Conservation (phyloP, 108 stramenopile species). For the Conticribra weissflogii region DNA sequence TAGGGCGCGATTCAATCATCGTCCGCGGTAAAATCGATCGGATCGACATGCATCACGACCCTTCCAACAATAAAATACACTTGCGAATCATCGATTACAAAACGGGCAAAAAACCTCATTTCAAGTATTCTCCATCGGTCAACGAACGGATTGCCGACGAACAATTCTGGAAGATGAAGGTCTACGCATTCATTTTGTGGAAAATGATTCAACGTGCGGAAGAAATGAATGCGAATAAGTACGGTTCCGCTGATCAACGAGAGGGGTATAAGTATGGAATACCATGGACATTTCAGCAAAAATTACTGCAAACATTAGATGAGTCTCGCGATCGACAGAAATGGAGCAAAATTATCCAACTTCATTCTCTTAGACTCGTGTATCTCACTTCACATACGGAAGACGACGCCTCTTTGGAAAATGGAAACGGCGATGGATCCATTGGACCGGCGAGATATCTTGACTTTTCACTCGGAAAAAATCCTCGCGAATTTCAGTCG, state of each 20-base stretch:
- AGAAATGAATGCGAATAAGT: slow-evolving; percentile 6
- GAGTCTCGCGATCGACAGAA: slow-evolving; percentile 4
- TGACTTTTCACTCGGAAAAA: slow-evolving; percentile 65
- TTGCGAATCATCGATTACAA: slow-evolving; percentile 88
- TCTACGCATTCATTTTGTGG: slow-evolving; percentile 80
- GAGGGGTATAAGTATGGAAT: slow-evolving; percentile 33
- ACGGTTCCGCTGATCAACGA: neutral
- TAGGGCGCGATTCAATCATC: slow-evolving; percentile 44
- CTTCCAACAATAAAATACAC: slow-evolving; percentile 33
- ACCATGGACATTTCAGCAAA: slow-evolving; percentile 41
- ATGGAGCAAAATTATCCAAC: slow-evolving; percentile 42
- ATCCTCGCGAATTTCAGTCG: slow-evolving; percentile 41
- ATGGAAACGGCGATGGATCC: neutral
- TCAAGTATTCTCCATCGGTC: slow-evolving; percentile 75
- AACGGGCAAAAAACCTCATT: slow-evolving; percentile 85
- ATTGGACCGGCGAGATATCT: slow-evolving; percentile 61
- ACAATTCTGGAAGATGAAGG: slow-evolving; percentile 84
- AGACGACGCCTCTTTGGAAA: slow-evolving; percentile 14
- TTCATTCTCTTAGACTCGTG: slow-evolving; percentile 70
- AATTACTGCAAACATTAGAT: slow-evolving; percentile 21
- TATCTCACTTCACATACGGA: slow-evolving; percentile 67
- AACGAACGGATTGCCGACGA: slow-evolving; percentile 80
- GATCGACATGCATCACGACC: slow-evolving; percentile 61
- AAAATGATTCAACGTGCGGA: slow-evolving; percentile 55
- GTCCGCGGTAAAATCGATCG: slow-evolving; percentile 90